Evolutionary conservation across 257 asterid genomes (phyloP).

Genomic region (Nicotiana noctiflora): DNA sequence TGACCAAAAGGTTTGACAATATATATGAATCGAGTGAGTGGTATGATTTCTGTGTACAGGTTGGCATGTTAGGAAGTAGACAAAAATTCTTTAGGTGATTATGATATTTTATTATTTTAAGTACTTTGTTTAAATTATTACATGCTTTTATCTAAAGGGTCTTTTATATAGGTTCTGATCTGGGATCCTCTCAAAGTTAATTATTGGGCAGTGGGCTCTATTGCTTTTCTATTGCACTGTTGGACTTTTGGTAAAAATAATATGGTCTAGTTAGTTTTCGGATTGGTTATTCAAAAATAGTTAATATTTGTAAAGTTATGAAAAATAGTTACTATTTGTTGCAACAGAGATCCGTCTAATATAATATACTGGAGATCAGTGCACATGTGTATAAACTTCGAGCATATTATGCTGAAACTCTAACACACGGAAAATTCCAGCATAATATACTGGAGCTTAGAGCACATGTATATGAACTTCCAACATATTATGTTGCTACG

Average conservation of each 20-base stretch:
- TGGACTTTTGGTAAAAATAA: not conserved
- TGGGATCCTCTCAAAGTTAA: slow-evolving; percentile 11
- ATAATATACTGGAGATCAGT: too few relatives aligned
- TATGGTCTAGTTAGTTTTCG: too few relatives aligned
- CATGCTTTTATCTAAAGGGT: not conserved
- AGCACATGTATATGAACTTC: too few relatives aligned
- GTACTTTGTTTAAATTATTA: not conserved
- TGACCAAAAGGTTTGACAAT: slow-evolving; percentile 4
- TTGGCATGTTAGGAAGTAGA: slow-evolving; percentile 5
- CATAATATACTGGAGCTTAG: too few relatives aligned
- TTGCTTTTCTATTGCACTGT: slow-evolving; percentile 1
- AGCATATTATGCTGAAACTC: too few relatives aligned
- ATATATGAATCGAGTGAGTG: slow-evolving; percentile 7
- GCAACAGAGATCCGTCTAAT: too few relatives aligned
- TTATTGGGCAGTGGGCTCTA: slow-evolving; percentile 10
- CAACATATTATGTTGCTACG: too few relatives aligned
- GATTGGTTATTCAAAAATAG: too few relatives aligned
- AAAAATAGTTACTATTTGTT: too few relatives aligned
- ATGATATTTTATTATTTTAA: not conserved
- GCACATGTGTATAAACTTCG: too few relatives aligned
- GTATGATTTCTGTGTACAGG: slow-evolving; percentile 3
- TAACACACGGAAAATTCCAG: too few relatives aligned
- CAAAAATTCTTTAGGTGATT: not conserved
- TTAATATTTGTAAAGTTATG: too few relatives aligned
- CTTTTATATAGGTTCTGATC: slow-evolving; percentile 1